phyloP scores from a whole-genome alignment of 2,329 filamentous ascomycete species.

The Aspergillus novofumigatus region DNA sequence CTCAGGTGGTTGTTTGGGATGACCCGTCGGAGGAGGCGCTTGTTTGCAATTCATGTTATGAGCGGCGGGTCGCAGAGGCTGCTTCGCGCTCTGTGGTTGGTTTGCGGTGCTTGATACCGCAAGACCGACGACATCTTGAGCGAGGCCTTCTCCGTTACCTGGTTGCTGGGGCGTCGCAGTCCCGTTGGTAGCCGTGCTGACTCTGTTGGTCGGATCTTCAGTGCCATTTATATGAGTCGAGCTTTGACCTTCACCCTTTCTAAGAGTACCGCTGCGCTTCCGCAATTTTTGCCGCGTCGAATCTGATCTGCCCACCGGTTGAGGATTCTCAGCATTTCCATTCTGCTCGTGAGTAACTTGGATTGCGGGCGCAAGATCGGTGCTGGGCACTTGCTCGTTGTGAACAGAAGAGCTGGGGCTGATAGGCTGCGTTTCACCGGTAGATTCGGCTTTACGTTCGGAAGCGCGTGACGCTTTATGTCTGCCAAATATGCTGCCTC shows the following conservation, averaged over 20 bases:
- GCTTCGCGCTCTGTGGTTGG: slow-evolving; percentile 26
- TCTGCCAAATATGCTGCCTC: slow-evolving; percentile 73
- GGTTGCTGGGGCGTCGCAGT: slow-evolving; percentile 11
- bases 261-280: slow-evolving; percentile 30
- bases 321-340: slow-evolving; percentile 24
- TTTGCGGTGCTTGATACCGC: slow-evolving; percentile 25
- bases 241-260: slow-evolving; percentile 22
- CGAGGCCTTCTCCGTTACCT: slow-evolving; percentile 4
- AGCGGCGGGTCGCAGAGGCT: slow-evolving; percentile 28
- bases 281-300: slow-evolving; percentile 29
- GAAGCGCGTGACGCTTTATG: slow-evolving; percentile 46
- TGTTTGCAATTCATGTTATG: slow-evolving; percentile 37
- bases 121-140: slow-evolving; percentile 24
- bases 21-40: slow-evolving; percentile 32
- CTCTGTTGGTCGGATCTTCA: slow-evolving; percentile 1
- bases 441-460: slow-evolving; percentile 43
- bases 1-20: slow-evolving; percentile 41
- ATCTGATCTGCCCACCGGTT: slow-evolving; percentile 25
- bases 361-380: slow-evolving; percentile 63
- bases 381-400: slow-evolving; percentile 16
- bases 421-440: slow-evolving; percentile 18
- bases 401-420: slow-evolving; percentile 20
- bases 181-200: slow-evolving; percentile 1
- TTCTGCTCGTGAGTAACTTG: slow-evolving; percentile 66
- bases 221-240: slow-evolving; percentile 21